Base-by-base conservation (phyloP, 331 rosid genomes). In the Erythrophleum ivorense region DNA sequence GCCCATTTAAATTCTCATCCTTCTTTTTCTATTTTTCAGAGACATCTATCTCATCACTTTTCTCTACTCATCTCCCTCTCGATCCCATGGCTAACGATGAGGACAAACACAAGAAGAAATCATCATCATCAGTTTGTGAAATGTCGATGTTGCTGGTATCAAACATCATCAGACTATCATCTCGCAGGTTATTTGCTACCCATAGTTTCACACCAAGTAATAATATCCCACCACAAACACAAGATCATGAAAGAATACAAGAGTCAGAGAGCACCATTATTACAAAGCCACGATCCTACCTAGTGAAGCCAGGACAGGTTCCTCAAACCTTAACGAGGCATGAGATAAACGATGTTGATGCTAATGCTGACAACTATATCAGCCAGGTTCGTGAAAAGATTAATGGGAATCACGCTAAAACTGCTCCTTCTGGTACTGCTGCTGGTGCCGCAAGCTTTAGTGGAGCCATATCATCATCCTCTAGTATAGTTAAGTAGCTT, bases 81-180 rank as follows among this genome's bases (percentile, higher is more conserved):
- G 9, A 43, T 7, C 9, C 59, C 40, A 85, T 85, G 88, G 52
- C 75, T 33, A 40, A 64, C 68, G 15, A 65, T 18, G 46, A 58
- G 21, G 16, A 65, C 48, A 36, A 31, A 15, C 34, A 7, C 9
- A n/a, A 38, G 24, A 76, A 49, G 55, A 81, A 12, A 78, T 81
- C 72, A 0, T 54, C 60, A 2, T 65, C 71, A 36, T 66, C 85
- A 19, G n/a, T 81, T 9, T 77, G 83, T 67, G 81, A 85, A 78
- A 50, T 21, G 7, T 81, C 85, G 31, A 73, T 81, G 78, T 65
- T 81, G 83, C 15, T 85, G 69, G 88, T 78, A 38, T 72, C 83
- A 21, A 81, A 85, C 80, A 55, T 81, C 68, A 78, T 81, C 15
- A 78, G 71, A 66, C 40, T 77, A 9, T 85, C 81, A n/a, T 64